Percentiles rank a stretch among this genome's conserved stretches.
phyloP scores from a whole-genome alignment of 257 asterid species.

The Cynanchum wilfordii region DNA sequence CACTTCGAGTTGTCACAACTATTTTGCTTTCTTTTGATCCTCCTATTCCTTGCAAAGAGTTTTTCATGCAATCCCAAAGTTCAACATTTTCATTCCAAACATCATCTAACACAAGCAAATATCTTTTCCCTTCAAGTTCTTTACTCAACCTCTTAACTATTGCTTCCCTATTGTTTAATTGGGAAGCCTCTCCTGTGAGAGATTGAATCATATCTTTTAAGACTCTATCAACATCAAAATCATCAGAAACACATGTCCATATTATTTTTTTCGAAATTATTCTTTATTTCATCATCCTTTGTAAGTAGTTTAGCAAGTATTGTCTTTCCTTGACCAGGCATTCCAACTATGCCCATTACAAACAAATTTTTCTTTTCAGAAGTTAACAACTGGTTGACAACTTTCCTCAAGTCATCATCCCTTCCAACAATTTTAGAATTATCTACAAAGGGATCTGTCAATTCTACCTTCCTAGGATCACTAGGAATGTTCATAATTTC shows the following conservation, averaged over 20 bases:
- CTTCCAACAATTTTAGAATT: conserved; percentile 10
- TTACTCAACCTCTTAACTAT: neutral
- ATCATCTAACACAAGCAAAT: neutral
- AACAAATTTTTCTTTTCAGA: too few species aligned
- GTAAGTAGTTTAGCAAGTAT: too few species aligned
- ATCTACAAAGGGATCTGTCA: neutral
- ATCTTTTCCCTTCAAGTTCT: neutral
- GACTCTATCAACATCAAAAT: too few species aligned
- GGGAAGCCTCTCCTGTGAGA: neutral
- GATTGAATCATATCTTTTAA: neutral
- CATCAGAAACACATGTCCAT: too few species aligned
- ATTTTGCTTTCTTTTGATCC: neutral
- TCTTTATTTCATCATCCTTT: too few species aligned
- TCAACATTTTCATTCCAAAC: neutral
- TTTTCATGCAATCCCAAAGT: neutral
- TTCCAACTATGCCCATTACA: too few species aligned
- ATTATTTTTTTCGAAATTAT: too few species aligned
- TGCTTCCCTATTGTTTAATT: neutral
- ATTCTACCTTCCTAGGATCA: neutral
- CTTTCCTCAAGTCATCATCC: neutral
- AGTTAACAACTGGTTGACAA: neutral
- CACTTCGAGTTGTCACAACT: neutral
- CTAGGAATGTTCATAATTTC: too few species aligned
- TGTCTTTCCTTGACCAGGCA: too few species aligned
- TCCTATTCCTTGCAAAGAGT: neutral